Conservation (phyloP, 345 rosid genomes). For the Syzygium oleosum region DNA sequence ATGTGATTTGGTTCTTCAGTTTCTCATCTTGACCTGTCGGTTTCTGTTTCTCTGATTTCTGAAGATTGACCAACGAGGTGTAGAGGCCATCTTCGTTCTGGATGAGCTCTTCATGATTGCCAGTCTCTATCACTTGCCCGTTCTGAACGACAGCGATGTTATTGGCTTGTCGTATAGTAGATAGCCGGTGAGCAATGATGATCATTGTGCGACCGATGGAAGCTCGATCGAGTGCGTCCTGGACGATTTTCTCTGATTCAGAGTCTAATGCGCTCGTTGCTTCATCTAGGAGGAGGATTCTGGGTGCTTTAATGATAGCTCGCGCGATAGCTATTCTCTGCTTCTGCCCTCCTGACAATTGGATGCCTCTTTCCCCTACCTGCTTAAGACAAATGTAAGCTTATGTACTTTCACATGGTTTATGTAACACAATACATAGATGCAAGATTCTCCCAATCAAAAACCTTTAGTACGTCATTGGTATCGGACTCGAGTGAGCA, state of each 20-base stretch:
- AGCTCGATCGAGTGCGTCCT: conserved; percentile 58
- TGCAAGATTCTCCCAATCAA: not conserved
- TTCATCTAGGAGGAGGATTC: conserved; percentile 57
- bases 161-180: conserved; percentile 56
- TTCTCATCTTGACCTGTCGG: not conserved
- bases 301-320: conserved; percentile 62
- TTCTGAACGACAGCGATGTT: conserved; percentile 36
- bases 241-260: conserved; percentile 54
- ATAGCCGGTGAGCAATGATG: conserved; percentile 60
- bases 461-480: not conserved
- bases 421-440: not conserved
- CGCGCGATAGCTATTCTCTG: conserved; percentile 62
- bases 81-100: conserved; percentile 30
- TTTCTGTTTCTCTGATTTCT: conserved; percentile 22
- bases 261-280: conserved; percentile 77
- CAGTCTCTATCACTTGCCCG: conserved; percentile 41
- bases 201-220: conserved; percentile 57
- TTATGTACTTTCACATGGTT: not conserved
- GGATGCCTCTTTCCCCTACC: conserved; percentile 77
- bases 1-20: not conserved
- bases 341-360: conserved; percentile 80
- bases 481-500: not conserved
- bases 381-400: not conserved
- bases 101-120: conserved; percentile 52
- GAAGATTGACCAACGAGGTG: conserved; percentile 39